Conservation (phyloP, 768 basidiomycete species). For the Podaxis sp. region DNA sequence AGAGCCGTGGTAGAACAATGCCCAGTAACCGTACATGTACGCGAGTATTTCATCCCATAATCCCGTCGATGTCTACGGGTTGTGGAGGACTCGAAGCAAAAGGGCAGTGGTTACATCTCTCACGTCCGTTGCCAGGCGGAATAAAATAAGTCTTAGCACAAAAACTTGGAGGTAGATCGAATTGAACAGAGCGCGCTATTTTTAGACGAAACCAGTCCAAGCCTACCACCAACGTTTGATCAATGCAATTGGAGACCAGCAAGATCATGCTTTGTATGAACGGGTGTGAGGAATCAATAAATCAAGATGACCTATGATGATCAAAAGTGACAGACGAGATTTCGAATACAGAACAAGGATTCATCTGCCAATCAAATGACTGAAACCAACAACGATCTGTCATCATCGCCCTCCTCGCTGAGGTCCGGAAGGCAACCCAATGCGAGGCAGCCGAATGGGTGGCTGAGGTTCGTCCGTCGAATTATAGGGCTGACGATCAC, state of each 20-base stretch:
- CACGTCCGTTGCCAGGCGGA: slow-evolving; percentile 1
- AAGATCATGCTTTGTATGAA: background rate
- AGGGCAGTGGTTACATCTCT: background rate
- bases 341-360: background rate
- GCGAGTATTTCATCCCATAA: background rate
- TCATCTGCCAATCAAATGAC: slow-evolving; percentile 11
- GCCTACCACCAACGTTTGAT: background rate
- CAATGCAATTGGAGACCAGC: background rate
- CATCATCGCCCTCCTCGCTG: slow-evolving; percentile 19
- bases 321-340: background rate
- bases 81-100: background rate
- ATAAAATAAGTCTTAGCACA: background rate
- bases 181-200: background rate
- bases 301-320: background rate
- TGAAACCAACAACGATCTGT: slow-evolving; percentile 1
- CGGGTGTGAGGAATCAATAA: background rate
- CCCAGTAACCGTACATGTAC: background rate
- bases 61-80: background rate
- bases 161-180: background rate
- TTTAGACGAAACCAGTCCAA: slow-evolving; percentile 5
- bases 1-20: background rate
- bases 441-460: slow-evolving; percentile 19
- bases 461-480: slow-evolving; percentile 10
- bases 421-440: slow-evolving; percentile 36
- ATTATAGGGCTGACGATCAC: background rate